Evolutionary conservation across 2,329 filamentous ascomycete species (phyloP), one percentile per base, ranked within the genome.

Genomic region (Myriosclerotinia duriaeana): DNA sequence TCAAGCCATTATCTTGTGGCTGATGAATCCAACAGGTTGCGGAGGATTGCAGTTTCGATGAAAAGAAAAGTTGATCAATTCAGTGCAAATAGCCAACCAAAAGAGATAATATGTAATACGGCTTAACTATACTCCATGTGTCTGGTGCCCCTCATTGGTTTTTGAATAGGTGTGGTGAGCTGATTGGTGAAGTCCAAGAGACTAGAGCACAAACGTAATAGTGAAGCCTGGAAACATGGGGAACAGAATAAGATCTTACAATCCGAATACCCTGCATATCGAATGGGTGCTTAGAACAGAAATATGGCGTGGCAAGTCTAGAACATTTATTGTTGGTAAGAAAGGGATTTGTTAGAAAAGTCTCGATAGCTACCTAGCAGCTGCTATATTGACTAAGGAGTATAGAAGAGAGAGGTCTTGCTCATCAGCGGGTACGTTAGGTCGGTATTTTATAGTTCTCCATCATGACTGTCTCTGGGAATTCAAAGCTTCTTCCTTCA

Each of bases 51-150:
- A 30, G 15, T 30, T 26, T 20, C 14, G 26, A 42, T 53, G n/a
- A 50, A 38, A 50, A 38, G 2, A 22, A 36, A 40, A 53, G 38
- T 22, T 1, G 30, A 36, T 46, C 38, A 46, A 38, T 12, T n/a
- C 20, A 11, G 14, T 52, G 9, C 6, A 22, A 36, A 38, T 26
- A 15, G 42, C 26, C 53, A 9, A 30, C n/a, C 52, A 46, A 40
- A 62, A 30, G 14, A 52, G 14, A 52, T 42, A 15, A n/a, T 5
- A 12, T 53, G 53, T 64, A 64, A 64, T 64, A 64, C 62, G 53
- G 62, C 62, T 6, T 50, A 50, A 64, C n/a, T 50, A 38, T 22
- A 38, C 52, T 58, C 62, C 62, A 58, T 64, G 52, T 58, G 26
- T 48, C 44, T 46, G 30, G 17, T 15, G 22, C 46, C 34, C 20